Base-by-base conservation (phyloP, 257 asterid species). In the Nicotiana undulata region DNA sequence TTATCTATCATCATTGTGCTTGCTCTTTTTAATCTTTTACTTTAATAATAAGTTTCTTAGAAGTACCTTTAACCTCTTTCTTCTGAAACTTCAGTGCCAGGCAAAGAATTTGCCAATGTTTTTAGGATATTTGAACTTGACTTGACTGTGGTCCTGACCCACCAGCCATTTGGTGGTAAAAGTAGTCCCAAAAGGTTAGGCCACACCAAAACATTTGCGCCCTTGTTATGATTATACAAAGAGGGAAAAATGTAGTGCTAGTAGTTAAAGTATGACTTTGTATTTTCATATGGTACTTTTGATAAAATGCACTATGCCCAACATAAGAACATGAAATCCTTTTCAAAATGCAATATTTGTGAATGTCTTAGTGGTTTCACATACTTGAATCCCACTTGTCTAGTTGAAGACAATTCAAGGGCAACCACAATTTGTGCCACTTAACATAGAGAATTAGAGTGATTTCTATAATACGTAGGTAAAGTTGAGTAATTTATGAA, bases 1-100 rank as follows among this genome's bases (percentile, higher is more conserved):
- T 85, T 84, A 63, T 85, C 87, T 82, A 12, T 85, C 88, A 93
- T 89, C 90, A 89, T 92, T 88, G 81, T 81, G 85, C 49, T 80
- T 51, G 66, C 81, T 83, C 85, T 87, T 87, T 90, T 84, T 22
- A 82, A 61, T 72, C 60, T 72, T 83, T 85, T 34, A 82, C 88
- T 89, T 88, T 87, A 76, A 84, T 81, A 88, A 79, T 75, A 86
- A 82, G 75, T 79, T 75, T 84, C 72, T 61, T 72, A 66, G 34
- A 51, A 58, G 60, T 26, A 17, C 40, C 68, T 76, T 63, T 72
- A 22, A 70, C 58, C 22, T 32, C 63, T 63, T 34, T 24, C 29
- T 28, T 77, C 52, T 22, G 68, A 76, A 75, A 81, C 63, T 63
- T 81, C 8, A 46, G 60, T 15, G 60, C 24, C 40, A 13, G 78